These are phyloP conservation scores for Ormosia semicastrata DNA, from an alignment of 306 rosid species.

Conservation along the genomic window DNA sequence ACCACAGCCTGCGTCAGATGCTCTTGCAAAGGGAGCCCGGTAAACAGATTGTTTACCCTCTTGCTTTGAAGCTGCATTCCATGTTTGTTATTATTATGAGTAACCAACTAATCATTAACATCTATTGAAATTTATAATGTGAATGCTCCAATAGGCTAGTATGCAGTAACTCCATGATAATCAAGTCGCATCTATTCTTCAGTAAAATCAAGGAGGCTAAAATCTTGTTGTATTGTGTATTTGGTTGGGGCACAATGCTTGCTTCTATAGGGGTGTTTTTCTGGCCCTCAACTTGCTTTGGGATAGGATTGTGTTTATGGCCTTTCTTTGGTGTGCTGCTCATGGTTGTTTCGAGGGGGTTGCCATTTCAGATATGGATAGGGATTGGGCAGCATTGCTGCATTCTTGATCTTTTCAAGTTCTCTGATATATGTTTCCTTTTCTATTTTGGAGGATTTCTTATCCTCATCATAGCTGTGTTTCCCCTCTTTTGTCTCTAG, in stretches of 20 bases:
- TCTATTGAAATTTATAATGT: constrained; percentile 11
- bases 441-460: background rate
- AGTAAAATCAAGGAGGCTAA: constrained; percentile 1
- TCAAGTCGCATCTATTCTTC: background rate
- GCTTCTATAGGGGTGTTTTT: constrained; percentile 1
- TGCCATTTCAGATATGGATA: constrained; percentile 13
- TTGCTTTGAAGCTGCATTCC: background rate
- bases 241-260: background rate
- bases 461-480: background rate
- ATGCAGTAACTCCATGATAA: background rate
- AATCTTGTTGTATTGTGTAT: background rate
- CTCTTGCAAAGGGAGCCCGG: constrained; percentile 95
- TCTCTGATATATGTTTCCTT: background rate
- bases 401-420: background rate
- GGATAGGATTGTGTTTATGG: background rate
- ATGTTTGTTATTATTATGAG: background rate
- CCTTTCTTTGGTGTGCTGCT: background rate
- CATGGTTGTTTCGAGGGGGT: background rate
- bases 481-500: background rate
- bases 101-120: background rate
- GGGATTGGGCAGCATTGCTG: background rate
- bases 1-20: constrained; percentile 94
- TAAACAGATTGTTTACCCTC: constrained; percentile 32
- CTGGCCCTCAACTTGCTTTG: background rate
- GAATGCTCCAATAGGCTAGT: background rate